phyloP scores from a whole-genome alignment of 768 basidiomycete species.

The Russula dissimulans region DNA sequence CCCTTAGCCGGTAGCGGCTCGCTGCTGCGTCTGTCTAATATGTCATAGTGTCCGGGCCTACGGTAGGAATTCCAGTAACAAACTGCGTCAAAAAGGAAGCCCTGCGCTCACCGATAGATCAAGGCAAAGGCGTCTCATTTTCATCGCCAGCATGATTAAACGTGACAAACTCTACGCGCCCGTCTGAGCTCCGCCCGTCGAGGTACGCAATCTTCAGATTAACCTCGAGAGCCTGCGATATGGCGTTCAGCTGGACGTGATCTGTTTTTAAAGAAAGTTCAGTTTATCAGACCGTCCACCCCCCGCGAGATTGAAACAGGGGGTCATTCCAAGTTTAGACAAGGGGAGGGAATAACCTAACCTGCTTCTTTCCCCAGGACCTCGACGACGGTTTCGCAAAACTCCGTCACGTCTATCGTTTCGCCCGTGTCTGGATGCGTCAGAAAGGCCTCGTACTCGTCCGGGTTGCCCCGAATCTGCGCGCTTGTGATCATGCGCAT shows the following conservation, averaged over 20 bases:
- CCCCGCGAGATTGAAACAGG: too few species aligned
- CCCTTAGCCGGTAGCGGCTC: constrained; percentile 17
- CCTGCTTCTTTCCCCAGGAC: constrained; percentile 71
- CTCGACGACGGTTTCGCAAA: constrained; percentile 74
- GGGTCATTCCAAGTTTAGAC: neutral
- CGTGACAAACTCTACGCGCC: constrained; percentile 56
- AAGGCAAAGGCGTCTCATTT: constrained; percentile 47
- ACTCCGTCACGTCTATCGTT: constrained; percentile 47
- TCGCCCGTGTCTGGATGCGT: constrained; percentile 64
- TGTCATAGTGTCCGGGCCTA: constrained; percentile 88
- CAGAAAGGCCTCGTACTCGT: constrained; percentile 61
- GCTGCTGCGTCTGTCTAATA: constrained; percentile 34
- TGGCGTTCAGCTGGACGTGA: constrained; percentile 73
- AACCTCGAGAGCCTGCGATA: constrained; percentile 56
- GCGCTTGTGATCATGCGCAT: constrained; percentile 79
- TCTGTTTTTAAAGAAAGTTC: constrained; percentile 33
- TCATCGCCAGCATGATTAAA: constrained; percentile 44
- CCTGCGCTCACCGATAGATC: constrained; percentile 56
- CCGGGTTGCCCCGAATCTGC: constrained; percentile 58
- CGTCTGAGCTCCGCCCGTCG: constrained; percentile 46
- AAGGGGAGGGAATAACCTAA: constrained; percentile 20
- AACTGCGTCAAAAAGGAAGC: neutral
- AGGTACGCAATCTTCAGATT: constrained; percentile 74
- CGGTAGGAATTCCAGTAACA: neutral
- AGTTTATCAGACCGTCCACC: too few species aligned